Evolutionary conservation across 345 rosid genomes (phyloP).

Genomic region (Alliaria petiolata): DNA sequence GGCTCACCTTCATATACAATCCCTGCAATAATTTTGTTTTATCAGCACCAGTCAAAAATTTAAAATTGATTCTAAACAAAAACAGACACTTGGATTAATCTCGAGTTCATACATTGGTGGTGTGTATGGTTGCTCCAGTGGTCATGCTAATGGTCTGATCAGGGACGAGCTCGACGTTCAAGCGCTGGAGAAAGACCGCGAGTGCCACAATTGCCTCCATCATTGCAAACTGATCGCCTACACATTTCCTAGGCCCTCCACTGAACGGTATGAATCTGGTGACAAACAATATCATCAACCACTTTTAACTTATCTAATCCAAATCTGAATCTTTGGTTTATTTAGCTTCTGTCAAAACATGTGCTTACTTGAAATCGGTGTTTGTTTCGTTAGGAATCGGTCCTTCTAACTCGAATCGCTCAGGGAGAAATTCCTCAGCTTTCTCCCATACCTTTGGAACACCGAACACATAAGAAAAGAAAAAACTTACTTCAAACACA

Average conservation of each 20-base stretch:
- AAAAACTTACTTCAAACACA: no score
- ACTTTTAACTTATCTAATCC: not conserved
- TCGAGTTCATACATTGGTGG: slow-evolving; percentile 50
- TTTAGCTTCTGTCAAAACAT: slow-evolving; percentile 2
- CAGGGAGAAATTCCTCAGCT: slow-evolving; percentile 86
- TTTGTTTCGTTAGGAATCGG: slow-evolving; percentile 87
- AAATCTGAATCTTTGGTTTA: not conserved
- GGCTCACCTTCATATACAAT: slow-evolving; percentile 70
- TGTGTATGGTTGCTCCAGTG: slow-evolving; percentile 93
- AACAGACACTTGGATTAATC: not conserved
- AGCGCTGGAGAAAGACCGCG: slow-evolving; percentile 60
- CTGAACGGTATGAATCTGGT: slow-evolving; percentile 87
- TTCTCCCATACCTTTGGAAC: slow-evolving; percentile 83
- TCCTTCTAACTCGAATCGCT: slow-evolving; percentile 72
- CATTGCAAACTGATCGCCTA: slow-evolving; percentile 94
- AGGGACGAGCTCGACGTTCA: slow-evolving; percentile 80
- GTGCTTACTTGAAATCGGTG: slow-evolving; percentile 74
- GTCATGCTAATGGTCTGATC: slow-evolving; percentile 90
- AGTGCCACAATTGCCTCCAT: slow-evolving; percentile 87
- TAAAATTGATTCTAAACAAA: not conserved
- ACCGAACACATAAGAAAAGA: not conserved
- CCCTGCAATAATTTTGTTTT: slow-evolving; percentile 79
- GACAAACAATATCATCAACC: not conserved
- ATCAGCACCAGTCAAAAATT: no score
- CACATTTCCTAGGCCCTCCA: slow-evolving; percentile 96